phyloP scores from a whole-genome alignment of 2,329 filamentous ascomycete species.

The Exophiala viscosa region DNA sequence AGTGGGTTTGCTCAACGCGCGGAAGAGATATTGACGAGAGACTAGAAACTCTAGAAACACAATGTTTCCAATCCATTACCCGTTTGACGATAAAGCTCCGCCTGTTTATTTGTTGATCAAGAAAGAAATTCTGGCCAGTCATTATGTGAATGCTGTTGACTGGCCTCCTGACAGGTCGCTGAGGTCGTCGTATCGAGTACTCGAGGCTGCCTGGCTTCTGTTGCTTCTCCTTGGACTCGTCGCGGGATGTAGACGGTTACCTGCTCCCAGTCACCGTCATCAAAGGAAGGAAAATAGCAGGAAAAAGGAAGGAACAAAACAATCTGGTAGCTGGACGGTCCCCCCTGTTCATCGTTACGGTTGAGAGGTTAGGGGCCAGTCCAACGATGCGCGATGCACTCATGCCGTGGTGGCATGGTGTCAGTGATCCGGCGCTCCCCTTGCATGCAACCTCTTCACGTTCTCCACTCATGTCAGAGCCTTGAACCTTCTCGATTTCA shows the following conservation, averaged over 20 bases:
- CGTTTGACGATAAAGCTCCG: no score
- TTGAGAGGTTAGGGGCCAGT: neutral
- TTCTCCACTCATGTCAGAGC: neutral
- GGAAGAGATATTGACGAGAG: constrained; percentile 4
- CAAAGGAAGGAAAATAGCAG: neutral
- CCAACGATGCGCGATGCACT: neutral
- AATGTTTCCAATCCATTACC: neutral
- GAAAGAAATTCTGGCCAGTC: neutral
- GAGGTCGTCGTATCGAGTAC: no score
- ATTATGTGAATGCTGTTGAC: no score
- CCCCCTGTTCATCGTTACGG: constrained; percentile 4
- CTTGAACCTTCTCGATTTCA: neutral
- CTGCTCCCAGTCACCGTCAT: no score
- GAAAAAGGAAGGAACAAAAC: neutral
- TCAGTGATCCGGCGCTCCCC: constrained; percentile 1
- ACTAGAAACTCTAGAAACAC: constrained; percentile 13
- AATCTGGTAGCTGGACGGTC: neutral
- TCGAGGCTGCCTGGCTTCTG: no score
- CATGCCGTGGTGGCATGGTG: neutral
- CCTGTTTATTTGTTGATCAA: neutral
- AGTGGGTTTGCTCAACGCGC: constrained; percentile 1
- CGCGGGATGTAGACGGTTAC: no score
- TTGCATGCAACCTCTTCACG: neutral
- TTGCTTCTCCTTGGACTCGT: no score
- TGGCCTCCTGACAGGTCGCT: no score